A percentile compares a stretch with the other conserved stretches of the same genome.
Evolutionary conservation across 352 stramenopile genomes (phyloP).

Genomic region (Globisporangium camurandrum): DNA sequence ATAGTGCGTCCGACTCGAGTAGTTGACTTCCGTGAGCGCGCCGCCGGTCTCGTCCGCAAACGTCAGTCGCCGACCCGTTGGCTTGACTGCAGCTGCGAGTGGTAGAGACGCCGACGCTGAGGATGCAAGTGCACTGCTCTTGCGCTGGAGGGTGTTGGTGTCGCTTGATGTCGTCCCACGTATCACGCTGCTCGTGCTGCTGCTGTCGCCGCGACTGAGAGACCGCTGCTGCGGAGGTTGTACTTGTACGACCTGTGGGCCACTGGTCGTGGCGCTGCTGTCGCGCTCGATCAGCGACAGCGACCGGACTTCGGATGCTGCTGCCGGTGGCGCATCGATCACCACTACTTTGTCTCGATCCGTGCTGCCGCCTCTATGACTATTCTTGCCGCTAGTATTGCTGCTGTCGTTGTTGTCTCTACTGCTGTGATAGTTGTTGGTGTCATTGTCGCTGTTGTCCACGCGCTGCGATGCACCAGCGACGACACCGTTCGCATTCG

Average conservation of each 20-base stretch:
- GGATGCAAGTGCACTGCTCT: neutral
- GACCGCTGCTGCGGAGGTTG: neutral
- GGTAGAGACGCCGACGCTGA: neutral
- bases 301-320: neutral
- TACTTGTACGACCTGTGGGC: neutral
- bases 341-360: conserved; percentile 6
- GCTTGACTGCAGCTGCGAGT: no score
- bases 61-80: conserved; percentile 24
- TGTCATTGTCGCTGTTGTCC: no score
- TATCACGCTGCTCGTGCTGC: neutral
- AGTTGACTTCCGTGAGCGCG: conserved; percentile 49
- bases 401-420: conserved; percentile 3
- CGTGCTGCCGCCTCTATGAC: neutral
- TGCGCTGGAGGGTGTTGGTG: conserved; percentile 4
- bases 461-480: neutral
- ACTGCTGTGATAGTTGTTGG: no score
- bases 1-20: conserved; percentile 72
- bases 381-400: neutral
- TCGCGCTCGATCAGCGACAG: neutral
- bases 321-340: conserved; percentile 1
- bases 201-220: no score
- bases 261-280: neutral
- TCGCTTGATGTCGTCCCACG: neutral
- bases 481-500: neutral
- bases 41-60: conserved; percentile 67